Base-by-base conservation (phyloP, 225 moss, liverwort and hornwort species). In the Pleurozium schreberi region DNA sequence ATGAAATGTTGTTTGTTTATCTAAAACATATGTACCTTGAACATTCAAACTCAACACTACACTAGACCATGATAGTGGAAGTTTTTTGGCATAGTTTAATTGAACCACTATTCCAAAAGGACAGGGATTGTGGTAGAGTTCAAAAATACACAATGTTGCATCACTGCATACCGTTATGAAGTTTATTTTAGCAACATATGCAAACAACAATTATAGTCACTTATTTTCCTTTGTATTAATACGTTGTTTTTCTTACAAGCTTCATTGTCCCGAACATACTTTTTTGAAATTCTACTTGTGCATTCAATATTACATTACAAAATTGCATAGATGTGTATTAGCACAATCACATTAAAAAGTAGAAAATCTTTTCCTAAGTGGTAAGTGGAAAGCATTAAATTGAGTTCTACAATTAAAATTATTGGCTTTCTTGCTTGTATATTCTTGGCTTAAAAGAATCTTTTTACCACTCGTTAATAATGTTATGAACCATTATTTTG, bases 321-420 rank as follows among this genome's bases (percentile, higher is more conserved):
- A 57, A 60, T 0, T 30, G 0, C 8, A 42, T 9, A 20, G 9
- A 81, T 60, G 12, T 19, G 1, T 80, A 57, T 27, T n/a, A 28
- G 13, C 5, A n/a, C 3, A 4, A 0, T 58, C 12, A 58, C 40
- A 40, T 28, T 18, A 6, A 53, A 80, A 17, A n/a, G 18, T 55
- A 60, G 12, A 2, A 0, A 40, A 18, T 18, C 40, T 58, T 58
- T 2, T 57, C 27, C 8, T 18, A 5, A 3, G 2, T 0, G 11
- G 43, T 14, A 60, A 0, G 1, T 31, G 3, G 14, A 0, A 43
- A 60, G 30, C 5, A 20, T 81, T 43, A 8, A 30, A 81, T 31
- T 43, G 2, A 60, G 43, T 60, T 21, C 9, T 60, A 45, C 0
- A 45, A 61, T 43, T 61, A 0, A 61, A 21, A 31, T 21, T 14